phyloP scores from a whole-genome alignment of 345 rosid species.

The Brassica nigra region DNA sequence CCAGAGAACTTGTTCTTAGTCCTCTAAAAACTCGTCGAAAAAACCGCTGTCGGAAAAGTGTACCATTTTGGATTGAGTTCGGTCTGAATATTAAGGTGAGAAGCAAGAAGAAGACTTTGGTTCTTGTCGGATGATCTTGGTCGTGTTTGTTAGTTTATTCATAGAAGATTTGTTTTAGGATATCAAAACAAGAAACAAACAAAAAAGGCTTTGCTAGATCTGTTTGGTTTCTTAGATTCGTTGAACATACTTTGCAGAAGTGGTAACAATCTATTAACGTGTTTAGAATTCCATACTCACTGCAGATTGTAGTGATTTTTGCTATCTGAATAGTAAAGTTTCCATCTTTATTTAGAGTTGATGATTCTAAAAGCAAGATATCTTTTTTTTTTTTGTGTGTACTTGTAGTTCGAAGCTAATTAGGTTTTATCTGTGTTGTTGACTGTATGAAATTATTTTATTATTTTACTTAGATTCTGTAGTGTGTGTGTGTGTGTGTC shows the following conservation, averaged over 20 bases:
- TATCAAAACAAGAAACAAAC: background rate
- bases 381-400: background rate
- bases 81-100: conserved; percentile 20
- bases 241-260: background rate
- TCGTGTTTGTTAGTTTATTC: background rate
- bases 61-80: conserved; percentile 19
- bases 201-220: conserved; percentile 5
- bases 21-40: conserved; percentile 2
- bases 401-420: background rate
- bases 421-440: background rate
- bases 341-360: background rate
- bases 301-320: background rate
- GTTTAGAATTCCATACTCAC: background rate
- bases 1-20: background rate
- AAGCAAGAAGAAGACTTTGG: background rate
- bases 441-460: conserved; percentile 12
- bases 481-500: conserved; percentile 7
- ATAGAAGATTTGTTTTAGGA: background rate
- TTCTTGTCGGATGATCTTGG: conserved; percentile 14
- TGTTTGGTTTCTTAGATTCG: conserved; percentile 12
- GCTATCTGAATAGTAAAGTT: conserved; percentile 7
- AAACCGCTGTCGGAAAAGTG: conserved; percentile 7
- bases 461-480: conserved; percentile 30
- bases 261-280: background rate
- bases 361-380: background rate